Evolutionary conservation across 306 rosid genomes (phyloP).

Genomic region (Urtica urens): DNA sequence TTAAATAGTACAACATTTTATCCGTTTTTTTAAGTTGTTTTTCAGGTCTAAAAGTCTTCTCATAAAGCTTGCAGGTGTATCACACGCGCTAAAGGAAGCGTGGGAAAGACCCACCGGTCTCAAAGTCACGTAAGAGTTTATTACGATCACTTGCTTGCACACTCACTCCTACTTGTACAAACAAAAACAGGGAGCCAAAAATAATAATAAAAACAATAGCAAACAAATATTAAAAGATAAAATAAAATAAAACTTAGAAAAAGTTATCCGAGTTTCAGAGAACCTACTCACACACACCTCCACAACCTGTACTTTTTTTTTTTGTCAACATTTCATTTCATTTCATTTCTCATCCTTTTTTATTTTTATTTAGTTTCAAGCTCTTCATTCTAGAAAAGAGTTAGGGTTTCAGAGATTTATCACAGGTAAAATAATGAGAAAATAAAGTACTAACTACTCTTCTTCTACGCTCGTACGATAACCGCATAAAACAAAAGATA

Average conservation of each 20-base stretch:
- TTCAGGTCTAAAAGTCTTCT: too few relatives aligned
- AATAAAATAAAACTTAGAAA: background rate
- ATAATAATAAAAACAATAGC: background rate
- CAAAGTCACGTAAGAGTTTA: slow-evolving; percentile 6
- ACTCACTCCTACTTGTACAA: background rate
- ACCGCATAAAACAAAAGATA: background rate
- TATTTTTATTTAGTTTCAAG: slow-evolving; percentile 3
- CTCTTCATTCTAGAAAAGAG: slow-evolving; percentile 20
- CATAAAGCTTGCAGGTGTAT: too few relatives aligned
- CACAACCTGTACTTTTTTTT: background rate
- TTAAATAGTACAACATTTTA: too few relatives aligned
- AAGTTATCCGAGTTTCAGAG: slow-evolving; percentile 12
- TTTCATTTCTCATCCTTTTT: background rate
- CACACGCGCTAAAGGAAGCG: slow-evolving; percentile 20
- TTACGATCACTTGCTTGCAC: slow-evolving; percentile 28
- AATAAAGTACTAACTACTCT: slow-evolving; percentile 7
- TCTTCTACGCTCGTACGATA: too few relatives aligned
- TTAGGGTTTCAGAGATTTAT: slow-evolving; percentile 18
- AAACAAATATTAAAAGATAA: background rate
- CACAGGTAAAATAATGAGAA: background rate
- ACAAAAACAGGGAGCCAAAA: background rate
- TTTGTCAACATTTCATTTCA: slow-evolving; percentile 4
- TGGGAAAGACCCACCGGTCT: slow-evolving; percentile 10
- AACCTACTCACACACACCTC: background rate
- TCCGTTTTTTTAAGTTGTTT: too few relatives aligned